Percentiles rank a stretch among this genome's conserved stretches.
phyloP scores from a whole-genome alignment of 495 filamentous ascomycete genomes.

The Lophium mytilinum region DNA sequence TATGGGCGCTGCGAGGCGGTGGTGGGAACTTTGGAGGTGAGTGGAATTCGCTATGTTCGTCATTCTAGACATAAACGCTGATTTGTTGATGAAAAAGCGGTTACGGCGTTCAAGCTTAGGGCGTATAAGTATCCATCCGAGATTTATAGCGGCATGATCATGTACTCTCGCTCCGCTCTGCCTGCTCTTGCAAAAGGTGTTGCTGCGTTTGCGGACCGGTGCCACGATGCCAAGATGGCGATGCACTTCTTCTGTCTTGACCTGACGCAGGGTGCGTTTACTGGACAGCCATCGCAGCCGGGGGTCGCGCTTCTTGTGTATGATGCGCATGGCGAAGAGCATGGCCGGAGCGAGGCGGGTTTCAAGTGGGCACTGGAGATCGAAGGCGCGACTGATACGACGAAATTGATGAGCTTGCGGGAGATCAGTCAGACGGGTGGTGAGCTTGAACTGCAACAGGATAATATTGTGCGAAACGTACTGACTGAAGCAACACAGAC shows the following conservation, averaged over 20 bases:
- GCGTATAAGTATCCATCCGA: conserved; percentile 21
- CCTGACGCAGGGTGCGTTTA: conserved; percentile 11
- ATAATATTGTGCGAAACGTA: not conserved
- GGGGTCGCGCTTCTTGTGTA: conserved; percentile 23
- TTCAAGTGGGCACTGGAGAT: conserved; percentile 30
- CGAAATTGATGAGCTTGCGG: conserved; percentile 11
- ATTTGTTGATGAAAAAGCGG: conserved; percentile 6
- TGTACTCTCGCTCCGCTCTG: conserved; percentile 18
- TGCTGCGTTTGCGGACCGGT: conserved; percentile 9
- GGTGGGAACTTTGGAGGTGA: conserved; percentile 26
- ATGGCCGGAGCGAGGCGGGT: conserved; percentile 16
- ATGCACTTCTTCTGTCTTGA: conserved; percentile 26
- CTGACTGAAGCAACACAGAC: conserved; percentile 3
- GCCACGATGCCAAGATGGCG: conserved; percentile 25
- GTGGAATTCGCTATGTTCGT: not conserved
- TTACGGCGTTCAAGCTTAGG: conserved; percentile 24
- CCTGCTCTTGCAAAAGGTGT: conserved; percentile 16
- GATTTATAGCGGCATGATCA: conserved; percentile 21
- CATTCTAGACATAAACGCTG: not conserved
- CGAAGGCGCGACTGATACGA: conserved; percentile 17
- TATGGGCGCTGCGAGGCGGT: conserved; percentile 30
- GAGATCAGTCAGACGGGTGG: conserved; percentile 19
- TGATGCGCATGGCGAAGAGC: conserved; percentile 29
- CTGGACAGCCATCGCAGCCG: conserved; percentile 11
- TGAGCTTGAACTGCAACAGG: not conserved